These are phyloP conservation scores for Chamaecrista fasciculata DNA, from an alignment of 306 rosid genomes.

Conservation along the genomic window DNA sequence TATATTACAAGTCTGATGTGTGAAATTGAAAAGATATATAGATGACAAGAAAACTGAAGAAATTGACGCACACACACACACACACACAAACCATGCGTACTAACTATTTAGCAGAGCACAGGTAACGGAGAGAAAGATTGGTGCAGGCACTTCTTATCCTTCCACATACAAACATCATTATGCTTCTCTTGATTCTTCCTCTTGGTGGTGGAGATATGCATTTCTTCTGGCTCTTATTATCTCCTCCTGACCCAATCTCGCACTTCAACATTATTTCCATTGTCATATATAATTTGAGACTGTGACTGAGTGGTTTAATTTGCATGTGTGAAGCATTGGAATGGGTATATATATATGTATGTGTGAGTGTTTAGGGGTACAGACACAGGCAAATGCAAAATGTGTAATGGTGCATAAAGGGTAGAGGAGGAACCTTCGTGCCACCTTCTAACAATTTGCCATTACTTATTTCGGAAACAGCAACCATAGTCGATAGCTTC, in stretches of 20 bases:
- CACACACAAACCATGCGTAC: not conserved
- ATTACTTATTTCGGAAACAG: conserved; percentile 2
- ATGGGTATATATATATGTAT: not conserved
- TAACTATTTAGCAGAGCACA: conserved; percentile 6
- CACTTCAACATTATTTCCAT: not conserved
- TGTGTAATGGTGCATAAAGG: not conserved
- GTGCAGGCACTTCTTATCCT: conserved; percentile 12
- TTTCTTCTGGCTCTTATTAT: not conserved
- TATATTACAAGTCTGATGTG: too few species aligned
- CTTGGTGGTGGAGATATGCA: conserved; percentile 8
- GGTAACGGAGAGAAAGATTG: not conserved
- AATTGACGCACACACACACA: not conserved
- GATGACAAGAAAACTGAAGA: not conserved
- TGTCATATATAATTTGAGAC: not conserved
- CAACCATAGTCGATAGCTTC: not conserved
- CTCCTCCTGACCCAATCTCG: not conserved
- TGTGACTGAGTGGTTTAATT: not conserved
- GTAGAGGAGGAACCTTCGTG: conserved; percentile 15
- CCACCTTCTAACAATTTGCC: conserved; percentile 21
- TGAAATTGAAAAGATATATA: too few species aligned
- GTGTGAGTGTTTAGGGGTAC: too few species aligned
- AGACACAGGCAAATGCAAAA: too few species aligned
- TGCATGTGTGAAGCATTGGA: conserved; percentile 1
- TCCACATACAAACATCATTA: not conserved
- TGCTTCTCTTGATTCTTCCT: conserved; percentile 34